These are phyloP conservation scores for Spinellus fusiger DNA, from an alignment of 192 early-diverging fungal species.

Conservation along the genomic window DNA sequence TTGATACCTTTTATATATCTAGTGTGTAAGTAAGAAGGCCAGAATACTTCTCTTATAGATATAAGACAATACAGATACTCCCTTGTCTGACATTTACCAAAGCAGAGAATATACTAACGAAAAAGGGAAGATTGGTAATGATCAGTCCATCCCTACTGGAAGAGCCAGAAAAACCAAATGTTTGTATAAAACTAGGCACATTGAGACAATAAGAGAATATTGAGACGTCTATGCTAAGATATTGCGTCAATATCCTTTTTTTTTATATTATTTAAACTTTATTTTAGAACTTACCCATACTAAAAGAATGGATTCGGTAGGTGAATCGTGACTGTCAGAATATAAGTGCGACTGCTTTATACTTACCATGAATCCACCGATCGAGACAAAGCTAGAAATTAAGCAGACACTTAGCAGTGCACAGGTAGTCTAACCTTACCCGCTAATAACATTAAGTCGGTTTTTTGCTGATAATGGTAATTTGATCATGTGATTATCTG, in stretches of 20 bases:
- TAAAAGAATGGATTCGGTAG: too few species aligned
- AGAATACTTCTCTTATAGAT: too few species aligned
- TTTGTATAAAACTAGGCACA: constrained; percentile 9
- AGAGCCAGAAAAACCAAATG: neutral
- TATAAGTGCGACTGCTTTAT: too few species aligned
- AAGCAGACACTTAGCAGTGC: neutral
- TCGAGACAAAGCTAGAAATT: constrained; percentile 15
- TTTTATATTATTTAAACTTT: too few species aligned
- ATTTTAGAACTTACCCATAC: constrained; percentile 14
- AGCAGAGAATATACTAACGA: neutral
- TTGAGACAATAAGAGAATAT: constrained; percentile 16
- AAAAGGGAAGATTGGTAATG: neutral
- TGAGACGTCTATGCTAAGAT: constrained; percentile 9
- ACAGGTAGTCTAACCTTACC: neutral
- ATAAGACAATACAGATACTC: constrained; percentile 56
- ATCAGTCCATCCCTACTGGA: neutral
- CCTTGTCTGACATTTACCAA: too few species aligned
- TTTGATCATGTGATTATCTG: neutral
- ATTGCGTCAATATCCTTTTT: neutral
- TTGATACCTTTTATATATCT: too few species aligned
- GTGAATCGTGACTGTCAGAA: neutral
- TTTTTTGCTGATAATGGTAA: neutral
- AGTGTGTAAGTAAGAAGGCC: too few species aligned
- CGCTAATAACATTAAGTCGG: constrained; percentile 5
- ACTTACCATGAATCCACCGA: constrained; percentile 25